Evolutionary conservation across 352 stramenopile species (phyloP), one percentile per base, ranked within the genome.

Genomic region (Phytophthora capsici): DNA sequence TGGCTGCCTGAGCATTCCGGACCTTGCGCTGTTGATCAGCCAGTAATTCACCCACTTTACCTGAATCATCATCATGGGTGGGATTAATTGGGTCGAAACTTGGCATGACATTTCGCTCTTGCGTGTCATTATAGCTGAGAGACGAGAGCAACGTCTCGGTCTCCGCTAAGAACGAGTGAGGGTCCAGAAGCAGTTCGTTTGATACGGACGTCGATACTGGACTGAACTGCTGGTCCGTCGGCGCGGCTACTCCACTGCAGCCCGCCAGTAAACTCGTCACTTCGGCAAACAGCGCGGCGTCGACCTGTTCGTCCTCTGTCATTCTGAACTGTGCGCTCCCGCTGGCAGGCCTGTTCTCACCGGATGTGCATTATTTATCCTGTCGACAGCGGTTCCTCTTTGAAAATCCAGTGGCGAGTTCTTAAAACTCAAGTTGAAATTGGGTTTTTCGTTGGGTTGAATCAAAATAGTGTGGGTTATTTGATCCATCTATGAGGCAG

Each of bases 81-180:
- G 47, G 6, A 19, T 32, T 26, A 8, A 32, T 53, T 55, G 12
- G 4, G 5, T 6, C 7, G 38, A 20, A 20, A 34, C 2, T 28
- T 48, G 19, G 30, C 14, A 26, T 16, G 25, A 8, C 3, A 14
- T 8, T 7, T 6, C 22, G 23, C 5, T 44, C 4, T 13, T 37
- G 45, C n/a, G n/a, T 22, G 2, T 37, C 8, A 16, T 25, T 16
- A 6, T n/a, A 4, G 1, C 32, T 2, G 1, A 56, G 17, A 3
- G 55, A 55, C 22, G 55, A 49, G 7, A 70, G 54, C 17, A 66
- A 26, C 32, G 44, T 44, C 30, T 70, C 46, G 10, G 57, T 71
- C 43, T 71, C 63, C 22, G 17, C 22, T 40, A 66, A 45, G 1
- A 62, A 26, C 13, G 57, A 40, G 8, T 37, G 8, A n/a, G 20